These are phyloP conservation scores for Cochlearia excelsa DNA, from an alignment of 345 rosid genomes.

Conservation along the genomic window DNA sequence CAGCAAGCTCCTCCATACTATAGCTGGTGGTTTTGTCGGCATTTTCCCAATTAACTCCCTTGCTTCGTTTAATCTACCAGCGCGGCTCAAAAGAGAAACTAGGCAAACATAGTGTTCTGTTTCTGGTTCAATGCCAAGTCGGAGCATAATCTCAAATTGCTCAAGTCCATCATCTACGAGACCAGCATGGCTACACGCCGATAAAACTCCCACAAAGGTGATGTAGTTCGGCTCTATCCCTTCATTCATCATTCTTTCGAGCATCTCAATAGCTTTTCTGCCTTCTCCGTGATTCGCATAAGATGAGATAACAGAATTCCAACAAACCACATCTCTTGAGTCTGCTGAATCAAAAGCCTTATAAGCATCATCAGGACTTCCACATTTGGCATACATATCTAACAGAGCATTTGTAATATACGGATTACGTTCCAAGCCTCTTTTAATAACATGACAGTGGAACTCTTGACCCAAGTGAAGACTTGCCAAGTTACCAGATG, in stretches of 20 bases:
- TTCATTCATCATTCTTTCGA: slow-evolving; percentile 48
- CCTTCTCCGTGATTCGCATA: slow-evolving; percentile 76
- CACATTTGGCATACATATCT: slow-evolving; percentile 83
- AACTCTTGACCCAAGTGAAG: slow-evolving; percentile 63
- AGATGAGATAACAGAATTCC: slow-evolving; percentile 69
- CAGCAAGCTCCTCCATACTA: slow-evolving; percentile 72
- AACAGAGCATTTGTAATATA: slow-evolving; percentile 56
- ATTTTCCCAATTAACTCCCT: slow-evolving; percentile 55
- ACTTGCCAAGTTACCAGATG: slow-evolving; percentile 61
- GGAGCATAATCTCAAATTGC: slow-evolving; percentile 50
- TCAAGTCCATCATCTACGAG: slow-evolving; percentile 55
- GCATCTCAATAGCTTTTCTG: slow-evolving; percentile 48
- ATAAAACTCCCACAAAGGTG: slow-evolving; percentile 66
- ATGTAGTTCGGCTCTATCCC: slow-evolving; percentile 63
- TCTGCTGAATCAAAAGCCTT: slow-evolving; percentile 42
- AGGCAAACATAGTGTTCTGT: slow-evolving; percentile 65
- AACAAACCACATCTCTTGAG: slow-evolving; percentile 54
- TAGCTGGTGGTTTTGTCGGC: slow-evolving; percentile 49
- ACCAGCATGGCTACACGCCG: slow-evolving; percentile 77
- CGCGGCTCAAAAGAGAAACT: slow-evolving; percentile 62
- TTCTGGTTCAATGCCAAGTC: slow-evolving; percentile 57
- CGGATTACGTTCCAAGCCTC: slow-evolving; percentile 48
- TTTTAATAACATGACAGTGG: slow-evolving; percentile 52
- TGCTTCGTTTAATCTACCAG: slow-evolving; percentile 63
- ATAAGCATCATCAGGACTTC: slow-evolving; percentile 55